Evolutionary conservation across 495 filamentous ascomycete species (phyloP), one percentile per base, ranked within the genome.

Genomic region (Aspergillus mulundensis): DNA sequence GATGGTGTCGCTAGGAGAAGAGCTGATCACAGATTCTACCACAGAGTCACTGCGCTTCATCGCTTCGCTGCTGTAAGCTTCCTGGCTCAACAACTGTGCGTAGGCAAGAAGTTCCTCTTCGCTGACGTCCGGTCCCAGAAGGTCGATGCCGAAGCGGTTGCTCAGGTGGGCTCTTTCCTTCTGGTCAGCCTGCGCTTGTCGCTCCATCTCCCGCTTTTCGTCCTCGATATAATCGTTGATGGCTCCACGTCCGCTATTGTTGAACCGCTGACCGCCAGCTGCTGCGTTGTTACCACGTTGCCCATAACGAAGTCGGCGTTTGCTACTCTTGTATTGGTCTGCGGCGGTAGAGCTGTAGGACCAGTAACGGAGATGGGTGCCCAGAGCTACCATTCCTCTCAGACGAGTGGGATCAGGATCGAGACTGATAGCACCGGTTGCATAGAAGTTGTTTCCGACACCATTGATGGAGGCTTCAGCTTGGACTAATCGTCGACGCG

Each of bases 41-140:
- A 71, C 69, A 18, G 72, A 67, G 34, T 82, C 76, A 20, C 70
- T 74, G 11, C 77, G 77, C 46, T 83, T 83, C 54, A 82, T 74
- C 56, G 84, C 80, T 20, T 90, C 86, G 19, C 70, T 74, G 51
- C 77, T 72, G 48, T 85, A 86, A 0, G 84, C 72, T 69, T 98
- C 95, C 61, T 93, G 81, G 45, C 90, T 95, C 18, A 98, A 72
- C 76, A 97, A 82, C 50, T 86, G 84, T 2, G 93, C 94, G 68
- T 97, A 98, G 12, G 84, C 87, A 28, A 98, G 59, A 39, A 93
- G 82, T 63, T 98, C 91, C 57, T 97, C 92, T 64, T 97, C 92
- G 49, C 76, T 90, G 16, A 91, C 75, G 43, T 81, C 83, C 1
- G 77, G 75, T 12, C 88, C 90, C 10, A 87, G 81, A 4, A 94